These are phyloP conservation scores for Penicillium frequentans DNA, from an alignment of 2,329 filamentous ascomycete species.

Conservation along the genomic window DNA sequence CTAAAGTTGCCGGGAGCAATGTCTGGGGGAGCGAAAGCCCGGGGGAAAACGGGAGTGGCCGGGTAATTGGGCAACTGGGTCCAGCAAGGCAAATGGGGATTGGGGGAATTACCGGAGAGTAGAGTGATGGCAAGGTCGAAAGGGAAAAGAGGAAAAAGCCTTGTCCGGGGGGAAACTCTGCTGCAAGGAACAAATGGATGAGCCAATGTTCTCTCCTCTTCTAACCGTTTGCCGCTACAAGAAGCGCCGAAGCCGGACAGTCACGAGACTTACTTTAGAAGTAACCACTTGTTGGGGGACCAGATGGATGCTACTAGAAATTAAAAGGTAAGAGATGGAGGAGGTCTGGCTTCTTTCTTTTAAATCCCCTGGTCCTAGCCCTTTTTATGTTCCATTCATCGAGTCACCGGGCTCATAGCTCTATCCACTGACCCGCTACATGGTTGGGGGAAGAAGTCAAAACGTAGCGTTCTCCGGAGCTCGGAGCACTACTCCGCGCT, in stretches of 20 bases:
- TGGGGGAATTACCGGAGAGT: conserved; percentile 19
- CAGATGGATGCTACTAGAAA: too few relatives aligned
- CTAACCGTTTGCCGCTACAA: background rate
- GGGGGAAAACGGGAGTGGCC: conserved; percentile 20
- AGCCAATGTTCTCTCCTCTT: background rate
- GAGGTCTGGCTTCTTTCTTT: background rate
- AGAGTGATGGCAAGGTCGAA: conserved; percentile 8
- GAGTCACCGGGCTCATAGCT: conserved; percentile 13
- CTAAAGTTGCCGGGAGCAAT: background rate
- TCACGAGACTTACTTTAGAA: conserved; percentile 3
- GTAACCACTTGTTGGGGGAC: too few relatives aligned
- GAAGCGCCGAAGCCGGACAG: conserved; percentile 9
- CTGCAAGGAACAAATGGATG: conserved; percentile 17
- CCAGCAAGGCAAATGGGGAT: conserved; percentile 8
- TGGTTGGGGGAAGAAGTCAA: conserved; percentile 7
- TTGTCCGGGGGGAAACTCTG: conserved; percentile 18
- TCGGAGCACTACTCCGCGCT: conserved; percentile 25
- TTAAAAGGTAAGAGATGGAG: background rate
- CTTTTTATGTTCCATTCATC: conserved; percentile 3
- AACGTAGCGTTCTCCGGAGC: conserved; percentile 17
- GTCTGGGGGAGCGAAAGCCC: conserved; percentile 8
- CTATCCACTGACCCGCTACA: conserved; percentile 19
- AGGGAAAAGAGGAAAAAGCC: conserved; percentile 24
- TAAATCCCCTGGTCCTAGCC: background rate
- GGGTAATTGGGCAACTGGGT: conserved; percentile 4